Conservation (phyloP, 352 stramenopile genomes). For the Phytophthora fragariae region DNA sequence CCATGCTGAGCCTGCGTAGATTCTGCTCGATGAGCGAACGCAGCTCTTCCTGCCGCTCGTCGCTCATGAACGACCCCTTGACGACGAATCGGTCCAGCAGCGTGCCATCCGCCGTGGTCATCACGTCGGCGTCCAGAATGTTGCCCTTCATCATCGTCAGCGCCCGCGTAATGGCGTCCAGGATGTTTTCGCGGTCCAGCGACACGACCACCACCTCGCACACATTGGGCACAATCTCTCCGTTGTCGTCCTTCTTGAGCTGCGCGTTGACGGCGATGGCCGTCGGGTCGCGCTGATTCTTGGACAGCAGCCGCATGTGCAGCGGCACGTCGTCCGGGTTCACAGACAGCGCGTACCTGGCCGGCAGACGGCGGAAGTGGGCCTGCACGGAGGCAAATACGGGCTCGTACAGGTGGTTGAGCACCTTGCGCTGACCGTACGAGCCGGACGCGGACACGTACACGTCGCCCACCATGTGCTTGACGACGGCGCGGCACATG, state of each 20-base stretch:
- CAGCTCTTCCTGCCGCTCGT: slow-evolving; percentile 77
- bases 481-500: slow-evolving; percentile 88
- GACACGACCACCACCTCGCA: slow-evolving; percentile 88
- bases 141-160: slow-evolving; percentile 88
- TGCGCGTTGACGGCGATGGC: slow-evolving; percentile 87
- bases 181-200: slow-evolving; percentile 75
- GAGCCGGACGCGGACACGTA: slow-evolving; percentile 79
- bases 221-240: slow-evolving; percentile 79
- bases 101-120: slow-evolving; percentile 84
- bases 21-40: slow-evolving; percentile 81
- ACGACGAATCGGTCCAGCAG: slow-evolving; percentile 88
- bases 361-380: slow-evolving; percentile 83
- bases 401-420: slow-evolving; percentile 88
- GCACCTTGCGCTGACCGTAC: slow-evolving; percentile 75
- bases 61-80: slow-evolving; percentile 81
- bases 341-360: slow-evolving; percentile 84
- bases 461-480: slow-evolving; percentile 90
- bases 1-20: slow-evolving; percentile 65
- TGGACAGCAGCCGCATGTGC: slow-evolving; percentile 86
- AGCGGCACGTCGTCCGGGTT: slow-evolving; percentile 89
- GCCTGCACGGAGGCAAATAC: slow-evolving; percentile 88
- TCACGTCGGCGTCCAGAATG: slow-evolving; percentile 88
- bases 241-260: slow-evolving; percentile 88
- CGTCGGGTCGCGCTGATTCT: slow-evolving; percentile 82
- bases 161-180: slow-evolving; percentile 83